phyloP scores from a whole-genome alignment of 768 basidiomycete species.

The Termitomyces sp. region DNA sequence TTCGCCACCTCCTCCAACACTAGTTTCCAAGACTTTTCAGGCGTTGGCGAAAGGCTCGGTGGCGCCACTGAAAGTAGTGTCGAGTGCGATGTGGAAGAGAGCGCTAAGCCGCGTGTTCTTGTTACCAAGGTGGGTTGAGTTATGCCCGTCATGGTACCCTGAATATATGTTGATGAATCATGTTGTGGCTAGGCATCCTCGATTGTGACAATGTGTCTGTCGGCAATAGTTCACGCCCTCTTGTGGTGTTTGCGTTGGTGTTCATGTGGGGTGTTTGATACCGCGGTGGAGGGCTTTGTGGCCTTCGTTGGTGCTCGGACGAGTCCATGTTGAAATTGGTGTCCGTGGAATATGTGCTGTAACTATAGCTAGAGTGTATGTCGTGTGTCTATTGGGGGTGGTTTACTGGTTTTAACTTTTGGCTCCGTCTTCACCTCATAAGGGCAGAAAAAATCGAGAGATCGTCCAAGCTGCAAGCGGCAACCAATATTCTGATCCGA shows the following conservation, averaged over 20 bases:
- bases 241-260: constrained; percentile 14
- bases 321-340: constrained; percentile 18
- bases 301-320: constrained; percentile 17
- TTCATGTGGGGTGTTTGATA: constrained; percentile 23
- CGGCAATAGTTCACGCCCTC: background rate
- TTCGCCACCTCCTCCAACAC: constrained; percentile 6
- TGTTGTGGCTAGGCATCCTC: constrained; percentile 14
- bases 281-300: constrained; percentile 20
- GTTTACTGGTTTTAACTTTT: too few species aligned
- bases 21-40: background rate
- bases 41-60: background rate
- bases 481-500: too few species aligned
- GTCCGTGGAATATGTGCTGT: constrained; percentile 10
- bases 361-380: too few species aligned
- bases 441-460: too few species aligned
- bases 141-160: background rate
- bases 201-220: constrained; percentile 18
- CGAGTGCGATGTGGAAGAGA: constrained; percentile 14
- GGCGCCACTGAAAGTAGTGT: background rate
- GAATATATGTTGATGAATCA: background rate
- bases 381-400: too few species aligned
- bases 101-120: constrained; percentile 24
- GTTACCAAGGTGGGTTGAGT: constrained; percentile 21
- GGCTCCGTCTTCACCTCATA: too few species aligned
- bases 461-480: too few species aligned